Evolutionary conservation across 2,329 filamentous ascomycete genomes (phyloP).

Genomic region (Simplicillium sp.): DNA sequence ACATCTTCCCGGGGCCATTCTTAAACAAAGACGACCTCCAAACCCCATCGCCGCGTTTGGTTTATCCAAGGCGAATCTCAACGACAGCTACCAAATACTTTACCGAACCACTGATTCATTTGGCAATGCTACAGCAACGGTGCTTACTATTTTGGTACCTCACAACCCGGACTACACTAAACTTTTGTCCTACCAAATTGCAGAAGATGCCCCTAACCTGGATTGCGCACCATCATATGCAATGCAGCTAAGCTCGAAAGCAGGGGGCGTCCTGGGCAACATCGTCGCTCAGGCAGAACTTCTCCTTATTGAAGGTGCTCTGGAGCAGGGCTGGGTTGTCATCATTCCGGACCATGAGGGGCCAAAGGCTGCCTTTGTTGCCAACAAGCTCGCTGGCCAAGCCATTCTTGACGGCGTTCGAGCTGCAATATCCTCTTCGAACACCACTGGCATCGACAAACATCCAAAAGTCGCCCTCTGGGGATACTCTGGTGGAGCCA

Average conservation of each 20-base stretch:
- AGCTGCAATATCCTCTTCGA: conserved; percentile 21
- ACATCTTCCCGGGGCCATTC: conserved; percentile 6
- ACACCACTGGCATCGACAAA: conserved; percentile 17
- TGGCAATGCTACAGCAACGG: conserved; percentile 22
- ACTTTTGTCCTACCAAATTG: conserved; percentile 32
- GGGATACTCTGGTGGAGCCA: conserved; percentile 20
- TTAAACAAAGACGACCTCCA: conserved; percentile 7
- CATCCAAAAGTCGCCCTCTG: conserved; percentile 32
- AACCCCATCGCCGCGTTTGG: conserved; percentile 7
- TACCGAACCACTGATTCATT: conserved; percentile 27
- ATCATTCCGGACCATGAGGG: conserved; percentile 37
- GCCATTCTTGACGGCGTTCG: conserved; percentile 34
- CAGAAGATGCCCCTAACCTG: conserved; percentile 26
- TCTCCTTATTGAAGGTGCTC: conserved; percentile 14
- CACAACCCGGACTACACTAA: conserved; percentile 14
- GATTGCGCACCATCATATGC: conserved; percentile 20
- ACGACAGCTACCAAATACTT: conserved; percentile 20
- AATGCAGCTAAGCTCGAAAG: conserved; percentile 9
- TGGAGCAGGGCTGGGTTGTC: conserved; percentile 35
- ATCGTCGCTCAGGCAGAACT: conserved; percentile 15
- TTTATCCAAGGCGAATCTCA: conserved; percentile 11
- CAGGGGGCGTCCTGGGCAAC: conserved; percentile 24
- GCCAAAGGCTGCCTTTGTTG: conserved; percentile 29
- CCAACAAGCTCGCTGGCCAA: conserved; percentile 28
- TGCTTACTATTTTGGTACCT: conserved; percentile 28